A percentile compares a stretch with the other conserved stretches of the same genome.
Conservation (phyloP, 1,139 yeast genomes). For the Protomyces macrosporus region DNA sequence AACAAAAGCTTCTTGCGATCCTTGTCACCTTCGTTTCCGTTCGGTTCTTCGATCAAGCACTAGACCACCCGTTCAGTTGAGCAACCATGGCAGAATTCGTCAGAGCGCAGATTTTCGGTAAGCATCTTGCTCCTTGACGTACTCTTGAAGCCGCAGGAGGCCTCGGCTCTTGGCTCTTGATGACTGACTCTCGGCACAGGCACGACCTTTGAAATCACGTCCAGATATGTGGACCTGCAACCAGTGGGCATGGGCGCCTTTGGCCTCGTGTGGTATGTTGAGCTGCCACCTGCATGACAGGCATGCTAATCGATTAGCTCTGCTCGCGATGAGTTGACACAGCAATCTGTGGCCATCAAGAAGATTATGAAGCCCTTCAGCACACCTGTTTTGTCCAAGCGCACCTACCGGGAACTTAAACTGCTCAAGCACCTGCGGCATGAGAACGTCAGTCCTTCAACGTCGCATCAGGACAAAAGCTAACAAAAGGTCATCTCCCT, state of each 20-base stretch:
- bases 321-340: slow-evolving; percentile 84
- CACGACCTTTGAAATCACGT: slow-evolving; percentile 89
- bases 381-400: slow-evolving; percentile 88
- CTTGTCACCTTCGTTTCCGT: background rate
- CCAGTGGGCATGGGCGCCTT: slow-evolving; percentile 99
- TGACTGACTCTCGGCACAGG: background rate
- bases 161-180: too few relatives aligned
- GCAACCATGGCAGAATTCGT: slow-evolving; percentile 34
- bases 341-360: slow-evolving; percentile 92
- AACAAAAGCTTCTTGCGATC: background rate
- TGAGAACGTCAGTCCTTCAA: slow-evolving; percentile 55
- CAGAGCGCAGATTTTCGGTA: slow-evolving; percentile 59
- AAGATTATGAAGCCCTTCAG: slow-evolving; percentile 96
- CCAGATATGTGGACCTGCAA: slow-evolving; percentile 62
- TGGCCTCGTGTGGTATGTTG: slow-evolving; percentile 71
- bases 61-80: background rate
- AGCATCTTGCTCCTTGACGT: background rate
- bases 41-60: background rate
- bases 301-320: slow-evolving; percentile 42
- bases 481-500: slow-evolving; percentile 53
- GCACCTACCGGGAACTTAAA: slow-evolving; percentile 93
- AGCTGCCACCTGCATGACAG: background rate
- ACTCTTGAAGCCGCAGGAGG: too few relatives aligned
- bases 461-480: background rate
- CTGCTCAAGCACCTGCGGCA: slow-evolving; percentile 87